phyloP scores from a whole-genome alignment of 208 protist genomes.

The Crithidia mellificae region DNA sequence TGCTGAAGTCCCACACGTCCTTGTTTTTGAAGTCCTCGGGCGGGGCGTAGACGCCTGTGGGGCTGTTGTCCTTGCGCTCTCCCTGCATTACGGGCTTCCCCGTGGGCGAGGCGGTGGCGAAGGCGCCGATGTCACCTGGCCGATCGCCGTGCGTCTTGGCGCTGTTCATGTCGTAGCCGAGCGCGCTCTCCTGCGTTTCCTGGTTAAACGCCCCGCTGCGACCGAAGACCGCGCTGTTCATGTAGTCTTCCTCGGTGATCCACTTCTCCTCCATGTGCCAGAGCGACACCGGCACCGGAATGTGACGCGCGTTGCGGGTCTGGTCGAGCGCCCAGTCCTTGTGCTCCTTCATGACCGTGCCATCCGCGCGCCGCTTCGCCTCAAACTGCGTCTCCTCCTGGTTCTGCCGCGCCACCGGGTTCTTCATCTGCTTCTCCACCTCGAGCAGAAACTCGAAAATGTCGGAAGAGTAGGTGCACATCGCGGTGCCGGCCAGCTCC shows the following conservation, averaged over 20 bases:
- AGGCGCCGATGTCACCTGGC: slow-evolving; percentile 63
- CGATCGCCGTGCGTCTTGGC: slow-evolving; percentile 77
- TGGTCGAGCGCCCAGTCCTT: slow-evolving; percentile 83
- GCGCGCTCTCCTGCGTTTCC: slow-evolving; percentile 82
- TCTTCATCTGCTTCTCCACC: slow-evolving; percentile 91
- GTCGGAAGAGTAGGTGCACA: slow-evolving; percentile 86
- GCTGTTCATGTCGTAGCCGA: slow-evolving; percentile 88
- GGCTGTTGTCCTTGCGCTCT: slow-evolving; percentile 81
- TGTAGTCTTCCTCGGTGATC: slow-evolving; percentile 89
- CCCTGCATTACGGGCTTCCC: slow-evolving; percentile 75
- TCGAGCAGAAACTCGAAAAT: slow-evolving; percentile 91
- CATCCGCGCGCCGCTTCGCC: slow-evolving; percentile 52
- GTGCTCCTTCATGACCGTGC: slow-evolving; percentile 25
- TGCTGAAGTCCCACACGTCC: slow-evolving; percentile 82
- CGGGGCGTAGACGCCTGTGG: slow-evolving; percentile 75
- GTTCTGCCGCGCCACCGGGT: slow-evolving; percentile 42
- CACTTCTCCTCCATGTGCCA: slow-evolving; percentile 92
- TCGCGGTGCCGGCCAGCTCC: slow-evolving; percentile 85
- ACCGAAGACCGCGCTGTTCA: slow-evolving; percentile 80
- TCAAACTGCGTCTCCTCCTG: slow-evolving; percentile 79
- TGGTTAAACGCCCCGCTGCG: slow-evolving; percentile 84
- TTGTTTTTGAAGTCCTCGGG: slow-evolving; percentile 83
- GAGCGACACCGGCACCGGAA: slow-evolving; percentile 78
- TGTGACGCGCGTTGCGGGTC: slow-evolving; percentile 79
- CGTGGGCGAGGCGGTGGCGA: slow-evolving; percentile 43